Evolutionary conservation across 23 red algal genomes (phyloP).

Genomic region (Gracilaria vermiculophylla): DNA sequence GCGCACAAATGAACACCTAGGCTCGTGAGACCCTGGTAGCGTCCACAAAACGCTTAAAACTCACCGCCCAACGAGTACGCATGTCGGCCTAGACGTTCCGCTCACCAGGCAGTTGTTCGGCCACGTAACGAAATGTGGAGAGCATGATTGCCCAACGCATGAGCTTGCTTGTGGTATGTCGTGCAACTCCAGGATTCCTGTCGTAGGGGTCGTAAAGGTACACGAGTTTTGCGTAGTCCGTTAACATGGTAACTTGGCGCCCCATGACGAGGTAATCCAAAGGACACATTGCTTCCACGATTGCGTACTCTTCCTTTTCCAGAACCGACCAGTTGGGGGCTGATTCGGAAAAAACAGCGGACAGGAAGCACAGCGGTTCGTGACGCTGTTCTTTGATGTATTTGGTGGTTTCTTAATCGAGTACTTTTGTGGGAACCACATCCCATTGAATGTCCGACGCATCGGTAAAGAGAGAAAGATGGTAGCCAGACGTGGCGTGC

Average conservation of each 20-base stretch:
- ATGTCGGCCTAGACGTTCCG: slow-evolving; percentile 37
- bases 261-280: slow-evolving; percentile 21
- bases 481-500: too few species aligned
- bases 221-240: slow-evolving; percentile 30
- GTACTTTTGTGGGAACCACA: too few species aligned
- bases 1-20: neutral
- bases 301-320: slow-evolving; percentile 23
- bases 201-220: slow-evolving; percentile 23
- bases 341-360: slow-evolving; percentile 9
- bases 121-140: slow-evolving; percentile 22
- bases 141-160: neutral
- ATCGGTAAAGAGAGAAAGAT: too few species aligned
- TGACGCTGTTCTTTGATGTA: neutral
- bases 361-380: slow-evolving; percentile 41
- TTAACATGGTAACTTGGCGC: neutral
- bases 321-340: slow-evolving; percentile 8
- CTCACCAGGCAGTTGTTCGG: slow-evolving; percentile 21
- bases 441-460: too few species aligned
- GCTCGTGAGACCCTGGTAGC: neutral
- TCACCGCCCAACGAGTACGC: slow-evolving; percentile 20
- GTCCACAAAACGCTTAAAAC: neutral
- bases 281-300: slow-evolving; percentile 12
- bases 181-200: neutral
- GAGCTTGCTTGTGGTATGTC: slow-evolving; percentile 28
- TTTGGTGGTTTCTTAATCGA: too few species aligned